phyloP scores from a whole-genome alignment of 1,284 basidiomycete genomes.

The Tranzscheliella williamsii region DNA sequence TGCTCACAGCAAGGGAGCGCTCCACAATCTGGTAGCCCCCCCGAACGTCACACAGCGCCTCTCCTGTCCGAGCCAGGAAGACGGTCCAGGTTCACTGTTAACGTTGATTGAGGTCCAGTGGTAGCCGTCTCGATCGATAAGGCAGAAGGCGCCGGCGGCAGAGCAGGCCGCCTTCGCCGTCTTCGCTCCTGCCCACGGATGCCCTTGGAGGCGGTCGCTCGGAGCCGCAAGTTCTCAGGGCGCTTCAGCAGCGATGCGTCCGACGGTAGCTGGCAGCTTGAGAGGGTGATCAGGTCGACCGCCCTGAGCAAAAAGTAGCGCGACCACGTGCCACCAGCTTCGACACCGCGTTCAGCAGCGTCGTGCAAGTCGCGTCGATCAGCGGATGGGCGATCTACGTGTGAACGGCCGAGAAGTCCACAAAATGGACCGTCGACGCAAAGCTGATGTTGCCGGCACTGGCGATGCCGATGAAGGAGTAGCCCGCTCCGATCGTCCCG shows the following conservation, averaged over 20 bases:
- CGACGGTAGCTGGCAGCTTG: constrained; percentile 40
- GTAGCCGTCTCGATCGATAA: constrained; percentile 86
- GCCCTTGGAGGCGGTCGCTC: constrained; percentile 18
- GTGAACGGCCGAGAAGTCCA: constrained; percentile 97
- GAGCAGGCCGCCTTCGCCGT: constrained; percentile 77
- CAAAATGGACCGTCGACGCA: constrained; percentile 94
- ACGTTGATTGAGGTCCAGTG: constrained; percentile 80
- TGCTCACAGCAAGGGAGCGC: too few species aligned
- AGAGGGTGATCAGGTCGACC: constrained; percentile 54
- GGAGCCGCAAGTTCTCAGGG: constrained; percentile 22
- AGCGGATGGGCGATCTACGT: constrained; percentile 94
- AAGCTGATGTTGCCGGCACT: constrained; percentile 87
- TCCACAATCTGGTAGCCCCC: too few species aligned
- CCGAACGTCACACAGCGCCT: too few species aligned
- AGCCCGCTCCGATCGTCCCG: constrained; percentile 67
- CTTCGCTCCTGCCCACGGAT: constrained; percentile 45
- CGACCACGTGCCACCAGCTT: constrained; percentile 98
- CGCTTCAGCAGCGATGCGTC: constrained; percentile 18
- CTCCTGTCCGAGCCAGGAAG: too few species aligned
- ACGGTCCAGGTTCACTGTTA: too few species aligned
- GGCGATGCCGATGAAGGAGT: constrained; percentile 77
- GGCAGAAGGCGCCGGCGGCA: constrained; percentile 76
- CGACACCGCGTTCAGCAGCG: constrained; percentile 89
- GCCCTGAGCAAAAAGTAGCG: constrained; percentile 84
- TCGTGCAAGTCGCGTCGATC: constrained; percentile 72